Base-by-base conservation (phyloP, 768 basidiomycete species). In the Mycena vulgaris region DNA sequence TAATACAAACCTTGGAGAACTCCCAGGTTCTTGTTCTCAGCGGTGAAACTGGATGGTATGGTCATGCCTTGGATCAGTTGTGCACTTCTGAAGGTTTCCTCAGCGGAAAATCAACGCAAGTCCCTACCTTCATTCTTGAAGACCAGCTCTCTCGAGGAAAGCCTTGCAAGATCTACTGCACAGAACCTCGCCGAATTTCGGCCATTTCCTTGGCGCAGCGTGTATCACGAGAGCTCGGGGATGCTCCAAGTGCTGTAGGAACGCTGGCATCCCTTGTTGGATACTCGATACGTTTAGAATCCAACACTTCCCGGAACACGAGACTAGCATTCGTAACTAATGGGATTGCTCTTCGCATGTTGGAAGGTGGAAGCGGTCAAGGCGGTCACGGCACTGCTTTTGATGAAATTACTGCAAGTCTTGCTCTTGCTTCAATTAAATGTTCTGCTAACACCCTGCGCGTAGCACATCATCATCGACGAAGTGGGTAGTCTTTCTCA, bases 101-200 rank as follows among this genome's bases (percentile, higher is more conserved):
- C 72, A 96, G 96, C 76, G 97, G 97, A 11, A 99, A 99, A 83
- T 98, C 96, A 2, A 99, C 97, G 0, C 97, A 99, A 82, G 89
- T 98, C 5, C 97, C 97, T 5, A 87, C 93, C 0, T 99, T 96
- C 82, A 93, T 99, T 72, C 88, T 99, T 13, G 97, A 99, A 79
- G 92, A 97, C 76, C 90, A 93, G 61, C 88, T 98, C 25, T 88
- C 92, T 6, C 87, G 86, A 69, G 98, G 97, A 28, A 89, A 86
- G 74, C 87, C 88, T 62, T 97, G 95, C 85, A 97, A 93, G 79
- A 93, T 99, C 75, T 95, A 90, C 76, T 97, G 96, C 73, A 98
- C 97, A 6, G 97, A 99, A 77, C 97, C 97, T 7, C 89, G 97
- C 49, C 90, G 97, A 47, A 99, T 99, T 71, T 97, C 96, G 62